Evolutionary conservation across 331 rosid genomes (phyloP), one percentile per base, ranked within the genome.

Genomic region (Acacia pycnantha): DNA sequence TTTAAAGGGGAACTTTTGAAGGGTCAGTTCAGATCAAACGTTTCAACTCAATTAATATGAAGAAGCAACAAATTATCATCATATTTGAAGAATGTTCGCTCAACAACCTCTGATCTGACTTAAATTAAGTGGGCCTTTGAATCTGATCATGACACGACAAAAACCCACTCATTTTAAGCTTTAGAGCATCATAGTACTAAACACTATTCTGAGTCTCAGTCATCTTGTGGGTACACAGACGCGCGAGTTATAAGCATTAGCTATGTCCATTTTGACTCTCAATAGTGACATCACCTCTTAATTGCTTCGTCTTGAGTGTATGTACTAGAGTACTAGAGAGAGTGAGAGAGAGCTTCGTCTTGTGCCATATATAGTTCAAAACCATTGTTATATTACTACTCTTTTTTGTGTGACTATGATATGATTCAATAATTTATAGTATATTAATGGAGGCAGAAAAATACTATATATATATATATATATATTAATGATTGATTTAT

Each of bases 11-110:
- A 24, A 41, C n/a, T n/a, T n/a, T n/a, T 87, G 43, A 43, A 37
- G 71, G 50, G 87, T 87, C 87, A 11, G 21, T 58, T 87, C 73
- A 44, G 80, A 78, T 78, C 21, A 77, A 73, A 87, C 82, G 51
- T 84, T 78, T 84, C 85, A 84, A 67, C 85, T 77, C 56, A 66
- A 3, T 48, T 54, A 54, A 73, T 73, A 58, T 58, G 41, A 18
- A 27, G 33, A 59, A 24, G 31, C 59, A 77, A 56, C 16, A 56
- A 76, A 35, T 31, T 16, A 68, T 11, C 43, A 77, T 61, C 62
- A 48, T 19, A 24, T 26, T 26, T 62, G 10, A 16, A 81, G 54
- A 83, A 68, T 67, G 80, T 77, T 21, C 77, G 11, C 79, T 56
- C 78, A 78, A 74, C 84, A 29, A 82, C 88, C 84, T 22, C 37